Evolutionary conservation across 352 stramenopile genomes (phyloP).

Genomic region (Pythium brassicae): DNA sequence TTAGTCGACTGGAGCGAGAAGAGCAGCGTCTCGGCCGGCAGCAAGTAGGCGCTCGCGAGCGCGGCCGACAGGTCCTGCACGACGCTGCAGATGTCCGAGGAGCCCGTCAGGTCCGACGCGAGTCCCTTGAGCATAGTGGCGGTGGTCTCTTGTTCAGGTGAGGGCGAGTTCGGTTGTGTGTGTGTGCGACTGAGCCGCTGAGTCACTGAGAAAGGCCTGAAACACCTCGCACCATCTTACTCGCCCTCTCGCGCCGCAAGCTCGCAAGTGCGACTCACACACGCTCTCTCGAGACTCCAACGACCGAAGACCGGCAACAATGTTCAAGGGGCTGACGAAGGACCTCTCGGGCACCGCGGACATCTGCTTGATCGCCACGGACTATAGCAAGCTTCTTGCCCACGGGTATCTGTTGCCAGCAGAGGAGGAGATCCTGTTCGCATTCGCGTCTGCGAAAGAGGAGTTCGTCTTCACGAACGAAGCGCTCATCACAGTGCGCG

Average conservation of each 20-base stretch:
- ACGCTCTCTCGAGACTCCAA: no score
- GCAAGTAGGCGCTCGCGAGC: not conserved
- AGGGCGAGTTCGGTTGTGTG: not conserved
- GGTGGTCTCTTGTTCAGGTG: not conserved
- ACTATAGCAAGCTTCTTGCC: conserved; percentile 38
- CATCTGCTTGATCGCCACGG: conserved; percentile 36
- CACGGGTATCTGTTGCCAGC: conserved; percentile 42
- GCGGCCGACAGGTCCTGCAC: not conserved
- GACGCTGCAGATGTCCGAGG: not conserved
- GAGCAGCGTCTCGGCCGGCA: conserved; percentile 9
- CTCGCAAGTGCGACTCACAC: no score
- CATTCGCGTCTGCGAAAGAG: conserved; percentile 45
- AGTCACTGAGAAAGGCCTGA: not conserved
- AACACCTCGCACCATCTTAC: no score
- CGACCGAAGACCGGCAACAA: not conserved
- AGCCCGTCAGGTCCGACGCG: conserved; percentile 30
- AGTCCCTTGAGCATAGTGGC: conserved; percentile 41
- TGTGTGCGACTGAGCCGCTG: not conserved
- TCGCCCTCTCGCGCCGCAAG: no score
- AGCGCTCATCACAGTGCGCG: conserved; percentile 34
- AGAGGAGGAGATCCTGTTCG: conserved; percentile 43
- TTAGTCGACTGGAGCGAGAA: conserved; percentile 15
- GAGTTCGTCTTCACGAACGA: conserved; percentile 65
- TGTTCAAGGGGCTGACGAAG: conserved; percentile 45
- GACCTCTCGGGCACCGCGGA: conserved; percentile 45